phyloP scores from a whole-genome alignment of 495 filamentous ascomycete genomes.

The Penicillium arizonense region DNA sequence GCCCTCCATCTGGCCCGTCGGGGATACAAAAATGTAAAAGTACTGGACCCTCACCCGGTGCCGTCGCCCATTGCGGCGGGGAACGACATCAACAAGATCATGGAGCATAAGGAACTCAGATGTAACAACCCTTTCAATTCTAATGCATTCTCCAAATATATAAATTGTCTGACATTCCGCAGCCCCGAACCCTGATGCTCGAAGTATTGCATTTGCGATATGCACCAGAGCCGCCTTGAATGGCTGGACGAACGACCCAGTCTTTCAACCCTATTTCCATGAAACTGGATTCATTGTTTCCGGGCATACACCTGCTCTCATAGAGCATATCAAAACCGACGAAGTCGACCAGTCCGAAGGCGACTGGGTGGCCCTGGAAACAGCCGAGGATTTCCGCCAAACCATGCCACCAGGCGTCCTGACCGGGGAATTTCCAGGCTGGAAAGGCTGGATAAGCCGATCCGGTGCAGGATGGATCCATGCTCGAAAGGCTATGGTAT shows the following conservation, averaged over 20 bases:
- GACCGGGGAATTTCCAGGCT: slow-evolving; percentile 48
- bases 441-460: slow-evolving; percentile 49
- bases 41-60: slow-evolving; percentile 44
- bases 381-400: slow-evolving; percentile 43
- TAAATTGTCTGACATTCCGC: slow-evolving; percentile 4
- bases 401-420: slow-evolving; percentile 53
- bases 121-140: slow-evolving; percentile 17
- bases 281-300: slow-evolving; percentile 47
- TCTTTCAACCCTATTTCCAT: slow-evolving; percentile 51
- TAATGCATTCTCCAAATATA: background rate
- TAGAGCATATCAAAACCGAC: slow-evolving; percentile 35
- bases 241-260: slow-evolving; percentile 46
- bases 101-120: slow-evolving; percentile 47
- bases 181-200: slow-evolving; percentile 20
- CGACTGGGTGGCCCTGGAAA: slow-evolving; percentile 24
- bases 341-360: slow-evolving; percentile 30
- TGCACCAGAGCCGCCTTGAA: slow-evolving; percentile 37
- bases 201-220: slow-evolving; percentile 33
- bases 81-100: slow-evolving; percentile 58
- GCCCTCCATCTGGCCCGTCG: slow-evolving; percentile 50
- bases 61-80: slow-evolving; percentile 53
- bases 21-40: slow-evolving; percentile 46
- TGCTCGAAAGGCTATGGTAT: slow-evolving; percentile 44
- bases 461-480: slow-evolving; percentile 50
- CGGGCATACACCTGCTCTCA: slow-evolving; percentile 32